Evolutionary conservation across 257 asterid genomes (phyloP), one percentile per base, ranked within the genome.

Genomic region (Salvia miltiorrhiza): DNA sequence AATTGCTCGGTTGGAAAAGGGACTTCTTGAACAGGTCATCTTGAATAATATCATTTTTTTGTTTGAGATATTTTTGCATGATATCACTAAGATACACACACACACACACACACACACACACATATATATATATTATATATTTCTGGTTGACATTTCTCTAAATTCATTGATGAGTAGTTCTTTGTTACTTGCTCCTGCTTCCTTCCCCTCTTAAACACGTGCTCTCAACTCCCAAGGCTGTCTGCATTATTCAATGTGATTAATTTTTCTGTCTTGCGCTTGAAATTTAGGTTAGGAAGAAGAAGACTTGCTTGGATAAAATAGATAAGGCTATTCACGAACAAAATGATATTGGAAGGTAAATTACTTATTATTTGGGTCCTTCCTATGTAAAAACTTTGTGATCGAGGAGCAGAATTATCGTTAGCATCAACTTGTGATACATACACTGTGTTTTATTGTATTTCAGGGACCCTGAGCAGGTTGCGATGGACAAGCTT

Each of bases 401-500:
- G 11, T 63, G 33, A 49, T 16, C 49, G 55, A 67, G 8, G 19
- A 63, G 59, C 37, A 9, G 43, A 30, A 49, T 14, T 58, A 12
- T 53, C 54, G 47, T 37, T 57, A 19, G 49, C 45, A 39, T 71
- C 71, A 17, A 48, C 58, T 72, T 50, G 50, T 69, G 61, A 63
- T 39, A 16, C 23, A 39, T 26, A 44, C 5, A 23, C 45, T 64
- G 70, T 11, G 44, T 67, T 76, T 58, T 44, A 40, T 79, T 57
- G 35, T 72, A 78, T 68, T 68, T 74, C 83, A 93, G 98, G 95
- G 86, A 85, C 79, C 93, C 86, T 41, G 97, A 93, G 80, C 90
- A 78, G 88, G 86, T 88, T 73, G 98, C 97, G 21, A 82, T 90
- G 89, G 86, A 87, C 81, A 83, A 80, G 79, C 96, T 90, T 54